A percentile compares a stretch with the other conserved stretches of the same genome.
phyloP scores from a whole-genome alignment of 2,329 filamentous ascomycete species.

The Hypoxylon sp. region DNA sequence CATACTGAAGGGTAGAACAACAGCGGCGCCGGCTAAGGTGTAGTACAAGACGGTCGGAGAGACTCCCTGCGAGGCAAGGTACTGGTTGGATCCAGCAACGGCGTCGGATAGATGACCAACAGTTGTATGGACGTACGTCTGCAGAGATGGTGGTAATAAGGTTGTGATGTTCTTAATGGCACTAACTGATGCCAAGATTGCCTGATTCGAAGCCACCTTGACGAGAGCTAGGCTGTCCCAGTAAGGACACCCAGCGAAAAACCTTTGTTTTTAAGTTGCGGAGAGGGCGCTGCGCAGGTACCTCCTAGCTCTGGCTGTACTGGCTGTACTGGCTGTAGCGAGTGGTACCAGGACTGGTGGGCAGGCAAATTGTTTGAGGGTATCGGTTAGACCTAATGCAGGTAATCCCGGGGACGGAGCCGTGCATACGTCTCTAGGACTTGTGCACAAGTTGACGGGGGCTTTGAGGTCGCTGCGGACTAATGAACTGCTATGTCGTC shows the following conservation, averaged over 20 bases:
- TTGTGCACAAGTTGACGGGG: constrained; percentile 28
- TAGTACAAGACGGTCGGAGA: constrained; percentile 63
- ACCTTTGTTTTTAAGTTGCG: constrained; percentile 41
- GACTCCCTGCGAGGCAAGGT: constrained; percentile 65
- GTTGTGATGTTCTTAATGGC: constrained; percentile 70
- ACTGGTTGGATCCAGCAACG: constrained; percentile 63
- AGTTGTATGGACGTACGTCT: constrained; percentile 66
- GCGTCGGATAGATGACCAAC: constrained; percentile 61
- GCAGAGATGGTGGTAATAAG: constrained; percentile 59
- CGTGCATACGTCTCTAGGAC: constrained; percentile 36
- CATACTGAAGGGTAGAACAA: constrained; percentile 66
- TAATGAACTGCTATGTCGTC: constrained; percentile 16
- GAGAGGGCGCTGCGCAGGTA: constrained; percentile 29
- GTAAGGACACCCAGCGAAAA: constrained; percentile 53
- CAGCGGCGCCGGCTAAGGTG: constrained; percentile 60
- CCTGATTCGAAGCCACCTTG: constrained; percentile 73
- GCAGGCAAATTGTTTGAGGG: constrained; percentile 30
- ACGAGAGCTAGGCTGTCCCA: constrained; percentile 55
- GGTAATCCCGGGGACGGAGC: constrained; percentile 32
- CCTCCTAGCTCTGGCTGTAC: constrained; percentile 13
- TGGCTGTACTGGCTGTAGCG: constrained; percentile 21
- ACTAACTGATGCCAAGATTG: constrained; percentile 71
- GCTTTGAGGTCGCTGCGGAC: constrained; percentile 5
- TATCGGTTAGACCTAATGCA: constrained; percentile 32
- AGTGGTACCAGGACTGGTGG: constrained; percentile 38